A percentile compares a stretch with the other conserved stretches of the same genome.
Evolutionary conservation across 2,329 filamentous ascomycete species (phyloP).

Genomic region (Sarocladiaceae sp.): DNA sequence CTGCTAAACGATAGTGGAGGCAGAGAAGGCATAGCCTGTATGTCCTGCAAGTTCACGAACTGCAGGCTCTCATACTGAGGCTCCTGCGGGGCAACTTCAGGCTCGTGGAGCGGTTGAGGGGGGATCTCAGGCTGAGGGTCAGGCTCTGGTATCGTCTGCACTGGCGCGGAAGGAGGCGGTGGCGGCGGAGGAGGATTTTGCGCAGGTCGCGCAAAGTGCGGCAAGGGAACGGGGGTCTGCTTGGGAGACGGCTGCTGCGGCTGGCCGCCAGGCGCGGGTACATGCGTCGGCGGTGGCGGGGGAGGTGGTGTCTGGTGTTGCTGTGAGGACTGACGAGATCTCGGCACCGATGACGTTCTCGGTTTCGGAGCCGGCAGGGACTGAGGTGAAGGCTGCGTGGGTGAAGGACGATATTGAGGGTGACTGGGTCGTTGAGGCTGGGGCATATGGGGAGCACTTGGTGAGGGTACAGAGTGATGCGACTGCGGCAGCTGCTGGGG

Average conservation of each 20-base stretch:
- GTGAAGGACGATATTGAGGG: slow-evolving; percentile 4
- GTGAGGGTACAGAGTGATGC: slow-evolving; percentile 2
- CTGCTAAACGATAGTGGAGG: slow-evolving; percentile 15
- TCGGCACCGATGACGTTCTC: slow-evolving; percentile 1
- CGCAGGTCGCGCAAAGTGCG: not conserved
- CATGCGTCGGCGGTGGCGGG: not conserved
- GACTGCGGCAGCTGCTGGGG: not conserved
- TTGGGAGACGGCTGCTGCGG: not conserved
- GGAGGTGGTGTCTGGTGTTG: not conserved
- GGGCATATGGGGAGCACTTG: not conserved
- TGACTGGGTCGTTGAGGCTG: not conserved
- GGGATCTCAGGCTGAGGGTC: slow-evolving; percentile 12
- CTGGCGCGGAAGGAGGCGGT: not conserved
- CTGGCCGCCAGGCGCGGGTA: not conserved
- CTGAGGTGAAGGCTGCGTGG: slow-evolving; percentile 5
- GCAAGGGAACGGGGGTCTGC: not conserved
- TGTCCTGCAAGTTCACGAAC: slow-evolving; percentile 33
- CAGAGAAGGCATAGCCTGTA: slow-evolving; percentile 25
- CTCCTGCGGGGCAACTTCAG: slow-evolving; percentile 15
- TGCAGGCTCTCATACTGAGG: slow-evolving; percentile 15
- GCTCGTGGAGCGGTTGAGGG: too few relatives aligned
- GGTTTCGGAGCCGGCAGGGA: not conserved
- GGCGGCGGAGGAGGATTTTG: not conserved
- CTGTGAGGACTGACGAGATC: not conserved
- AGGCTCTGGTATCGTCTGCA: slow-evolving; percentile 9